Evolutionary conservation across 108 stramenopile genomes (phyloP).

Genomic region (Skeletonema menzelii): DNA sequence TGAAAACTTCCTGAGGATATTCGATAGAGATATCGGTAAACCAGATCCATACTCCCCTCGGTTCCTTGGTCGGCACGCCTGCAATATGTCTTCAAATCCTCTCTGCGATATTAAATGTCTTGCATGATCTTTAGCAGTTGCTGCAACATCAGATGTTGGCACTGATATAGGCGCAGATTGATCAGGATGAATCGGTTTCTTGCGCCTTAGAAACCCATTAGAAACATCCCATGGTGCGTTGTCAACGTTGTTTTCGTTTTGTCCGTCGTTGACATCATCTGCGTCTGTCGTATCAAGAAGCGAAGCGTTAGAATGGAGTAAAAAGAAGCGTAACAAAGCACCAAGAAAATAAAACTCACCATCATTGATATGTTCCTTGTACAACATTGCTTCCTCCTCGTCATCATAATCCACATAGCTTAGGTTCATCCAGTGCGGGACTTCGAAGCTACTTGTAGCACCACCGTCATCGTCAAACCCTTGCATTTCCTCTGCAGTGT

Average conservation of each 20-base stretch:
- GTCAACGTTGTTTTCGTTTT: conserved; percentile 13
- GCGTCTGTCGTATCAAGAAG: not conserved
- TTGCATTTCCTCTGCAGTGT: conserved; percentile 45
- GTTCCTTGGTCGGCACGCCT: conserved; percentile 76
- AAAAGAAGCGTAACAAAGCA: not conserved
- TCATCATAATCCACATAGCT: conserved; percentile 80
- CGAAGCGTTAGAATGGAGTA: not conserved
- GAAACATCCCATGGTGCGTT: conserved; percentile 32
- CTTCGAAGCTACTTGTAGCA: conserved; percentile 67
- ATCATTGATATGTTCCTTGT: conserved; percentile 24
- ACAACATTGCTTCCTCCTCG: conserved; percentile 41
- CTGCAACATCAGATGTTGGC: not conserved
- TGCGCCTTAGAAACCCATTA: conserved; percentile 54
- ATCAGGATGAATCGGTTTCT: not conserved
- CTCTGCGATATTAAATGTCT: conserved; percentile 76
- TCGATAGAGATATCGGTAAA: conserved; percentile 29
- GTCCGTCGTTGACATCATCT: conserved; percentile 1
- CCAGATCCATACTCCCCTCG: conserved; percentile 45
- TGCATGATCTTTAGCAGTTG: conserved; percentile 42
- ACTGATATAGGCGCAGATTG: not conserved
- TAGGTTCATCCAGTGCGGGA: conserved; percentile 91
- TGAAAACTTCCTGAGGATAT: conserved; percentile 20
- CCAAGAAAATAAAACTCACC: conserved; percentile 11
- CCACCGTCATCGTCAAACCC: conserved; percentile 40
- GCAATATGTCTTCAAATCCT: conserved; percentile 80